phyloP scores from a whole-genome alignment of 2,329 filamentous ascomycete genomes.

The Decorospora gaudefroyi region DNA sequence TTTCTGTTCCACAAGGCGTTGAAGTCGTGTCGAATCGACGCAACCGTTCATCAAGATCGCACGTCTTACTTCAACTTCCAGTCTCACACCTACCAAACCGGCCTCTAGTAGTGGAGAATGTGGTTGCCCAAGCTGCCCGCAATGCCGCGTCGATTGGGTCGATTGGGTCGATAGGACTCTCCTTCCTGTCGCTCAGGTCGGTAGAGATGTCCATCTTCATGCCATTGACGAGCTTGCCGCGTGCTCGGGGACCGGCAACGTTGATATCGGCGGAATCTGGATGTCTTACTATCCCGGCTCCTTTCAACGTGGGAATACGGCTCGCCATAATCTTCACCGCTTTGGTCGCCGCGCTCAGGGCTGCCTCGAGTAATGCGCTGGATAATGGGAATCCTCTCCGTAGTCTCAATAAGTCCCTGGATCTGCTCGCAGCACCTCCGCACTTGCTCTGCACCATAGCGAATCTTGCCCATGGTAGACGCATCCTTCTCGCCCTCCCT shows the following conservation, averaged over 20 bases:
- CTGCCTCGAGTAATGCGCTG: background rate
- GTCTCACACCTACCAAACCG: background rate
- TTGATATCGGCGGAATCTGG: background rate
- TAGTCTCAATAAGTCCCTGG: background rate
- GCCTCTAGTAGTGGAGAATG: background rate
- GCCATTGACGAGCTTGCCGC: background rate
- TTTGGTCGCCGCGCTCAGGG: no score
- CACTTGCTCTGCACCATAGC: background rate
- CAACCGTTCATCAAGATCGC: no score
- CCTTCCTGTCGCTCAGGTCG: background rate
- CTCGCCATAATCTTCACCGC: no score
- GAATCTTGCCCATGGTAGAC: background rate
- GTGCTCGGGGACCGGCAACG: background rate
- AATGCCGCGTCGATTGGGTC: background rate
- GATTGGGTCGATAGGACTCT: background rate
- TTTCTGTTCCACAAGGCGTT: no score
- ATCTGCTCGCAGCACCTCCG: background rate
- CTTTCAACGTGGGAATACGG: no score
- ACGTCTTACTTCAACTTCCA: no score
- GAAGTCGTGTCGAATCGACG: no score
- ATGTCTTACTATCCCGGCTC: background rate
- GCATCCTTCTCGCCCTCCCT: background rate
- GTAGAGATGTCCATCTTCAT: background rate
- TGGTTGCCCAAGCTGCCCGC: background rate
- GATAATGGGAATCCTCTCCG: background rate